Base-by-base conservation (phyloP, 164 flowering plant species). In the Umbilicus rupestris region DNA sequence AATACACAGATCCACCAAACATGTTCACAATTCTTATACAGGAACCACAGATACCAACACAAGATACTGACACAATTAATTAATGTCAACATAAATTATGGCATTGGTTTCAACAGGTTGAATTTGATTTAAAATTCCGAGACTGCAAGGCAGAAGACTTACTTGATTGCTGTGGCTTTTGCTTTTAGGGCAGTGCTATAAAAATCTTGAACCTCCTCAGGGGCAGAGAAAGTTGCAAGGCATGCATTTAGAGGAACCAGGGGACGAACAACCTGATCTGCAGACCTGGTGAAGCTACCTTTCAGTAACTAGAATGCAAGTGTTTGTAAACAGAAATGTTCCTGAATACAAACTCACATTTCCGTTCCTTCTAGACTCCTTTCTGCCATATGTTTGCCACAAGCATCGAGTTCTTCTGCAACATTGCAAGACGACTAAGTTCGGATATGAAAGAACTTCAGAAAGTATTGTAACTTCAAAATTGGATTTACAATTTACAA, bases 241-340 rank as follows among this genome's bases (percentile, higher is more conserved):
- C 99, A 95, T 64, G 96, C 94, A 73, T 84, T 87, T 62, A 95
- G 73, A 35, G 89, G 96, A 22, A 95, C 97, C 77, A 94, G 87
- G 67, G 99, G 97, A 35, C 99, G 92, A 62, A 95, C 87, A 68
- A 86, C 82, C 73, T 87, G 94, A 69, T 86, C 82, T 45, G 62
- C 46, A 63, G 65, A 22, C 39, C 65, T 63, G 65, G 29, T 41
- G 45, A 22, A 39, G 45, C 65, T 20, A 8, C 20, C 45, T 35
- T 33, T 37, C 65, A 63, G 42, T 63, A 37, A 63, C 35, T 62
- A 24, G 47, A 15, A 2, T 7, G 7, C 12, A 57, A 57, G 30
- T n/a, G 16, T 26, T 41, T 39, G 33, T 52, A 39, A 29, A 30
- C 9, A 3, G 49, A n/a, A 14, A 3, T 22, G 10, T 5, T 29